Conservation (phyloP, 331 rosid genomes). For the Quercus phellos region DNA sequence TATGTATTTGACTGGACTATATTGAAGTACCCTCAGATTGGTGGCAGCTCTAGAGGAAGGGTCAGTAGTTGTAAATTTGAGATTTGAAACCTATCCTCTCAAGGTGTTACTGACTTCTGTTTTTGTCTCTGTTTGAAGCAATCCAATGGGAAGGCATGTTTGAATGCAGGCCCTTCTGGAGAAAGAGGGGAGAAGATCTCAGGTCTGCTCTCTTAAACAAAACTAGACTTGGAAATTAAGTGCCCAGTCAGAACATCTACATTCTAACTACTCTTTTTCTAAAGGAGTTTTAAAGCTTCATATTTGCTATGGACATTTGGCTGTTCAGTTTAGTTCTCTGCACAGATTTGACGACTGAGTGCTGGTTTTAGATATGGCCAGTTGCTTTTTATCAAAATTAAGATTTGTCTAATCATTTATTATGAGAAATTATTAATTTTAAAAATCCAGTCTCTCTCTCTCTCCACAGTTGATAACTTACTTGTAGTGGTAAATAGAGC, state of each 20-base stretch:
- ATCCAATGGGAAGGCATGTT: constrained; percentile 61
- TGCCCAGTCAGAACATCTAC: constrained; percentile 4
- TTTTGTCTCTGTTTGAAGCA: constrained; percentile 42
- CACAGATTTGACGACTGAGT: neutral
- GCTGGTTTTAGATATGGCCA: neutral
- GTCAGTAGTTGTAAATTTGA: constrained; percentile 40
- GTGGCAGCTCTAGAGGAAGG: constrained; percentile 77
- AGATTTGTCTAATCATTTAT: neutral
- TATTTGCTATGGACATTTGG: neutral
- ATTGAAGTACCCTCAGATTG: constrained; percentile 76
- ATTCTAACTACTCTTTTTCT: constrained; percentile 3
- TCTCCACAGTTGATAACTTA: neutral
- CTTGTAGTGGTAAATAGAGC: neutral
- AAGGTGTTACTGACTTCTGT: constrained; percentile 29
- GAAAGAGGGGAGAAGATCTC: constrained; percentile 65
- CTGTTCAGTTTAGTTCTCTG: neutral
- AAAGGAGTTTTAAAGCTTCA: constrained; percentile 2
- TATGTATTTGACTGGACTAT: constrained; percentile 97
- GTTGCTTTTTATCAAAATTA: neutral
- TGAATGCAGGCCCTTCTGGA: constrained; percentile 51
- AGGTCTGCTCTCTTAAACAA: constrained; percentile 46
- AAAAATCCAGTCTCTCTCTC: neutral
- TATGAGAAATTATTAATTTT: neutral
- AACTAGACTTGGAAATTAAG: constrained; percentile 18
- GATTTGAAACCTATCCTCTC: constrained; percentile 1